phyloP scores from a whole-genome alignment of 2,329 filamentous ascomycete species.

The Cordyceps pruinosa region DNA sequence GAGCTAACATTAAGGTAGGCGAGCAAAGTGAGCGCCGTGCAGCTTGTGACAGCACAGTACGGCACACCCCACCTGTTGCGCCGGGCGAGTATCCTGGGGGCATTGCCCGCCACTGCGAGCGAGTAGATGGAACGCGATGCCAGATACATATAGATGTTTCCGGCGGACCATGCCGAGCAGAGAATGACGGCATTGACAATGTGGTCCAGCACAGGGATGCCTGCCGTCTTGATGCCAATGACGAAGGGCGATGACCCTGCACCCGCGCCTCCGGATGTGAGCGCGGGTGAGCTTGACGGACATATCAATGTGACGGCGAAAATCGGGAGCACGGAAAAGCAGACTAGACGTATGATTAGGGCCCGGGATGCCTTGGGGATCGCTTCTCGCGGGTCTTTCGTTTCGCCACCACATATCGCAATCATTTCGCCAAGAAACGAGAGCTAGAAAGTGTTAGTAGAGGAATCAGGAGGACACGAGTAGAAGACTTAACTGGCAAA shows the following conservation, averaged over 20 bases:
- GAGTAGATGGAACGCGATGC: constrained; percentile 38
- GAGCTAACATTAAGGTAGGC: constrained; percentile 53
- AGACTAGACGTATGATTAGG: not conserved
- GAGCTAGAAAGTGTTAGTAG: not conserved
- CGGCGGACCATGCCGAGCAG: constrained; percentile 46
- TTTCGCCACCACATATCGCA: constrained; percentile 3
- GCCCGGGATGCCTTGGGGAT: constrained; percentile 5
- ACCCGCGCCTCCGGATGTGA: constrained; percentile 25
- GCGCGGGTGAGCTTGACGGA: constrained; percentile 24
- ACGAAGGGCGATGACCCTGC: constrained; percentile 51
- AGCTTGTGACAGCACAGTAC: constrained; percentile 12
- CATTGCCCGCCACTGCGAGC: constrained; percentile 30
- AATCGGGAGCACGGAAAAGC: constrained; percentile 38
- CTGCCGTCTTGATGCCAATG: constrained; percentile 54
- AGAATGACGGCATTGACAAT: constrained; percentile 52
- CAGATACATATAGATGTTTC: constrained; percentile 45
- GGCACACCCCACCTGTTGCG: constrained; percentile 22
- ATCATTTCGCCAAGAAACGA: constrained; percentile 3
- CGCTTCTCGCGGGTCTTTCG: not conserved
- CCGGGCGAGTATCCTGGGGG: constrained; percentile 30
- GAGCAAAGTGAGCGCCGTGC: constrained; percentile 46
- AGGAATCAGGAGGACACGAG: not conserved
- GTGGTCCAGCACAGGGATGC: constrained; percentile 51
- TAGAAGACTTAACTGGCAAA: not conserved
- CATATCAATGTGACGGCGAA: constrained; percentile 25